Percentiles rank a stretch among this genome's conserved stretches.
Evolutionary conservation across 768 basidiomycete genomes (phyloP).

Genomic region (Porpolomopsis calyptriformis): DNA sequence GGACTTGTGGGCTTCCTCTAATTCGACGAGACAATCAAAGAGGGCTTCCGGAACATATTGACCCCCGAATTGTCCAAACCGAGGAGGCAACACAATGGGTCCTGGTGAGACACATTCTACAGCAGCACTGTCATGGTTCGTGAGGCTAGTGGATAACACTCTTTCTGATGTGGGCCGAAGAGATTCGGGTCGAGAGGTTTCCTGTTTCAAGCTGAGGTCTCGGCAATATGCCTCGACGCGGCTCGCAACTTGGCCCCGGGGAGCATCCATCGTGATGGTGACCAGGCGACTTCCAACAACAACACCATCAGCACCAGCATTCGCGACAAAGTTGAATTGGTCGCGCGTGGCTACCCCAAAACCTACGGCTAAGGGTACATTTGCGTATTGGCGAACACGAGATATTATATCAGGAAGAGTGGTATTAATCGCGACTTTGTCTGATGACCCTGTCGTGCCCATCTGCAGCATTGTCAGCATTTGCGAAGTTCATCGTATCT

Average conservation of each 20-base stretch:
- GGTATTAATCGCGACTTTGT: constrained; percentile 54
- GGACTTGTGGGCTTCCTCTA: constrained; percentile 81
- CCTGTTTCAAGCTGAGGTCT: constrained; percentile 44
- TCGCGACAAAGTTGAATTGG: constrained; percentile 79
- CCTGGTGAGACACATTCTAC: no score
- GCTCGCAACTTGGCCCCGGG: constrained; percentile 35
- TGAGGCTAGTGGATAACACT: no score
- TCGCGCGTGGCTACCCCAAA: constrained; percentile 88
- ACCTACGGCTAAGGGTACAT: constrained; percentile 85
- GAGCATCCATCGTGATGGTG: constrained; percentile 59
- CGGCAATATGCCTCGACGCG: constrained; percentile 66
- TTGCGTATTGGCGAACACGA: constrained; percentile 69
- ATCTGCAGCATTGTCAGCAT: constrained; percentile 41
- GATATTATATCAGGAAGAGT: constrained; percentile 76
- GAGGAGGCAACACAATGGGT: constrained; percentile 49
- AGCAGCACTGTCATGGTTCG: no score
- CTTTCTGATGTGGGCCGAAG: constrained; percentile 15
- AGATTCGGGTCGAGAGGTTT: constrained; percentile 27
- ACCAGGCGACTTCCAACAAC: constrained; percentile 89
- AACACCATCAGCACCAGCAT: constrained; percentile 89
- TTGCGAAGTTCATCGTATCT: constrained; percentile 7
- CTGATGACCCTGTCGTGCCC: constrained; percentile 95
- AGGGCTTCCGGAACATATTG: constrained; percentile 96
- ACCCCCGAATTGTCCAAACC: constrained; percentile 94
- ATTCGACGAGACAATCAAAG: constrained; percentile 84